Percentiles rank a stretch among this genome's conserved stretches.
phyloP scores from a whole-genome alignment of 768 basidiomycete genomes.

The Neoboletus brunneissimus region DNA sequence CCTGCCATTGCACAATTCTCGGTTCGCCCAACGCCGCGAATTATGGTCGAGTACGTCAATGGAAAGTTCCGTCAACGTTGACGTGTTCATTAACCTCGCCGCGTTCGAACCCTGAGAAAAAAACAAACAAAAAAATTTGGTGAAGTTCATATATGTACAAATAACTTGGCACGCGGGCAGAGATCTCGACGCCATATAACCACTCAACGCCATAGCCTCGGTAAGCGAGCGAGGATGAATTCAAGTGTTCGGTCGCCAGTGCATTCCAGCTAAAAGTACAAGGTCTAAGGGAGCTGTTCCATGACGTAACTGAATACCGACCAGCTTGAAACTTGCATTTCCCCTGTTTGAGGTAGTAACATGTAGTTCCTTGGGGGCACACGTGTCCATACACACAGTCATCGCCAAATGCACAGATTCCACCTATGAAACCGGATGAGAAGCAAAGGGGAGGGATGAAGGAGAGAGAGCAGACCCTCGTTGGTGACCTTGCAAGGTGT shows the following conservation, averaged over 20 bases:
- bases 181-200: slow-evolving; percentile 8
- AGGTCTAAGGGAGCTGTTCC: slow-evolving; percentile 8
- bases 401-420: slow-evolving; percentile 56
- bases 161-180: slow-evolving; percentile 17
- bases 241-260: slow-evolving; percentile 27
- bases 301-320: slow-evolving; percentile 31
- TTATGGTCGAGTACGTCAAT: slow-evolving; percentile 32
- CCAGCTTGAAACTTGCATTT: slow-evolving; percentile 63
- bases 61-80: slow-evolving; percentile 33
- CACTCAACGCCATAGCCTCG: slow-evolving; percentile 8
- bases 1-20: slow-evolving; percentile 15
- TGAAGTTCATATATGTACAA: slow-evolving; percentile 37
- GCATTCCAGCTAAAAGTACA: slow-evolving; percentile 38
- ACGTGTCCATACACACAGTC: slow-evolving; percentile 45
- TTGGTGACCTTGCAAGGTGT: slow-evolving; percentile 59
- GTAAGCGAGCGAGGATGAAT: slow-evolving; percentile 8
- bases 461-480: slow-evolving; percentile 41
- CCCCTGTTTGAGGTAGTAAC: slow-evolving; percentile 51
- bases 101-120: slow-evolving; percentile 24
- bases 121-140: slow-evolving; percentile 18
- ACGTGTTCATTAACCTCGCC: slow-evolving; percentile 30
- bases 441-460: background rate
- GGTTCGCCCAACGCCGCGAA: slow-evolving; percentile 29
- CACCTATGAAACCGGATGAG: slow-evolving; percentile 37
- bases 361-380: slow-evolving; percentile 47